Conservation (phyloP, 495 filamentous ascomycete species). For the Penicillium paxilli region DNA sequence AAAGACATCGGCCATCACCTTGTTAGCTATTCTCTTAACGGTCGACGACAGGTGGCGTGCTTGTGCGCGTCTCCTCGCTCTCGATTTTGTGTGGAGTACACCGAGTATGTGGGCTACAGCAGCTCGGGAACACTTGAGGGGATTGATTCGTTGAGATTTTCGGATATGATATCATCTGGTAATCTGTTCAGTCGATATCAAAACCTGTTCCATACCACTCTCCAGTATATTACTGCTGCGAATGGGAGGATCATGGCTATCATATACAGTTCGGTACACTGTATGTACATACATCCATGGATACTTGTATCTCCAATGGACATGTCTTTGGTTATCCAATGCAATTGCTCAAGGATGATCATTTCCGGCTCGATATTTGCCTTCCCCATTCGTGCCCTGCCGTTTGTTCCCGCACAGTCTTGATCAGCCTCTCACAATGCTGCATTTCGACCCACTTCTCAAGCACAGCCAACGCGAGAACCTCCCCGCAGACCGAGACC, state of each 20-base stretch:
- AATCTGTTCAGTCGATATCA: neutral
- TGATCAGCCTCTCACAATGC: neutral
- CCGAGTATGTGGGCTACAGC: neutral
- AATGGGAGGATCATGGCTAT: too few relatives aligned
- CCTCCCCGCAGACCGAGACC: neutral
- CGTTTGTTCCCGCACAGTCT: neutral
- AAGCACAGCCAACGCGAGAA: neutral
- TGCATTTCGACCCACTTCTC: neutral
- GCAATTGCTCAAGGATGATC: neutral
- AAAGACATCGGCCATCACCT: slow-evolving; percentile 10
- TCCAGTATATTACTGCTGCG: too few relatives aligned
- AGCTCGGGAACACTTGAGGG: neutral
- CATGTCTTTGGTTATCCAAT: neutral
- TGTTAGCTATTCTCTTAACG: neutral
- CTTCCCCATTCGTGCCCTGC: neutral
- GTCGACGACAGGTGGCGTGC: neutral
- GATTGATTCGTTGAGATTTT: neutral
- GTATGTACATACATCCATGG: too few relatives aligned
- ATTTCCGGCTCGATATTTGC: neutral
- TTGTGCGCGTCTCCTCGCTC: neutral
- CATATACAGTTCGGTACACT: too few relatives aligned
- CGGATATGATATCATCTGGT: neutral
- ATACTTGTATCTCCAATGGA: too few relatives aligned
- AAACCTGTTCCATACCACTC: neutral
- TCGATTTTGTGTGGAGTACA: neutral